A percentile compares a stretch with the other conserved stretches of the same genome.
phyloP scores from a whole-genome alignment of 2,329 filamentous ascomycete genomes.

The Orbilia oligospora region DNA sequence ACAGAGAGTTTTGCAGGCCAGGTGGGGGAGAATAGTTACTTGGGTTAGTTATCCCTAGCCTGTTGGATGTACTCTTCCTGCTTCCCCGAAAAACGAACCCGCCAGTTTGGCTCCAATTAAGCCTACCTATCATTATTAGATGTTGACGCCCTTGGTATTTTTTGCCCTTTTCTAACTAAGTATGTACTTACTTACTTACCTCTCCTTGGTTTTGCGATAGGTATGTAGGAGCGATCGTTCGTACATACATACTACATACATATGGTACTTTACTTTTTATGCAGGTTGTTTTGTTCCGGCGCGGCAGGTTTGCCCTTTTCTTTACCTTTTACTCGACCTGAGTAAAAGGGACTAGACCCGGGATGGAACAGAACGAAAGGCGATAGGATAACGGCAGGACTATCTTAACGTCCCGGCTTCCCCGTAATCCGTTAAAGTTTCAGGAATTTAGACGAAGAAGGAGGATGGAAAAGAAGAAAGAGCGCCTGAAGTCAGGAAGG shows the following conservation, averaged over 20 bases:
- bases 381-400: conserved; percentile 8
- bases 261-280: too few species aligned
- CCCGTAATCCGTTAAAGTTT: conserved; percentile 18
- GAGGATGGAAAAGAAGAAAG: not conserved
- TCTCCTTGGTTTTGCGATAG: too few species aligned
- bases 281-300: conserved; percentile 1
- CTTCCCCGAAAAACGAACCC: too few species aligned
- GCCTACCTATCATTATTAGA: not conserved
- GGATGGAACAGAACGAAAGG: not conserved
- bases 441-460: not conserved
- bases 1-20: too few species aligned
- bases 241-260: too few species aligned
- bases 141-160: not conserved
- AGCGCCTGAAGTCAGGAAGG: not conserved
- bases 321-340: not conserved
- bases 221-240: too few species aligned
- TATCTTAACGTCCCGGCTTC: not conserved
- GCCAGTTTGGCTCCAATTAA: too few species aligned
- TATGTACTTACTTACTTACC: too few species aligned
- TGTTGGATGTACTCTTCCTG: too few species aligned
- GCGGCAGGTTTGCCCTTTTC: not conserved
- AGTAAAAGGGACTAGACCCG: not conserved
- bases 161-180: too few species aligned
- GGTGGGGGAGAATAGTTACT: too few species aligned
- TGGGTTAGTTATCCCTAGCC: too few species aligned